phyloP scores from a whole-genome alignment of 352 stramenopile genomes.

The Globisporangium parvum region DNA sequence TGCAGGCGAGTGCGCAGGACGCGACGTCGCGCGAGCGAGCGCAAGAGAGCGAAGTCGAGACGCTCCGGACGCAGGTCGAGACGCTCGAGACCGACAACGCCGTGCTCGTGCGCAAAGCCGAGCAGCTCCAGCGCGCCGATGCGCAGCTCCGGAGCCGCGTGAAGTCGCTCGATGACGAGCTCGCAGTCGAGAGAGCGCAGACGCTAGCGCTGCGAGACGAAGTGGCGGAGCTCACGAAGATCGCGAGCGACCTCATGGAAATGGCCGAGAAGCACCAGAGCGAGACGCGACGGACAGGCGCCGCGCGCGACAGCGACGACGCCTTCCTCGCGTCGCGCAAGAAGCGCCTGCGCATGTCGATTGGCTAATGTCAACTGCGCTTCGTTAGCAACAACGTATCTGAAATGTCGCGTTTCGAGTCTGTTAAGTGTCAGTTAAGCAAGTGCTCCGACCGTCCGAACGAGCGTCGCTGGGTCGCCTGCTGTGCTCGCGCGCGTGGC shows the following conservation, averaged over 20 bases:
- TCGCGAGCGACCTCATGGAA: constrained; percentile 62
- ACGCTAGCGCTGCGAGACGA: constrained; percentile 34
- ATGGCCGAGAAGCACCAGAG: constrained; percentile 55
- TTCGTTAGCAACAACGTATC: too few relatives aligned
- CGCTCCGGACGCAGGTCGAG: constrained; percentile 26
- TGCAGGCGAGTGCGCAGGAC: constrained; percentile 24
- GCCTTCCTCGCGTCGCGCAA: constrained; percentile 13
- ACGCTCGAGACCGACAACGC: constrained; percentile 66
- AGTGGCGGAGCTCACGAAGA: constrained; percentile 49
- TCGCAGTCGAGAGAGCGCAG: constrained; percentile 25
- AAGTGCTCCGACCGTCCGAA: too few relatives aligned
- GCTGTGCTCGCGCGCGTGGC: too few relatives aligned
- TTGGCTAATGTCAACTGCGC: constrained; percentile 2
- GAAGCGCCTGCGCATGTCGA: constrained; percentile 18
- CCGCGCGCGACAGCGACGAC: constrained; percentile 5
- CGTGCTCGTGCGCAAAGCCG: constrained; percentile 47
- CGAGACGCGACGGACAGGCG: constrained; percentile 17
- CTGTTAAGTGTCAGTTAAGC: too few relatives aligned
- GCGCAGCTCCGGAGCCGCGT: constrained; percentile 45
- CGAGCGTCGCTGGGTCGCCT: too few relatives aligned
- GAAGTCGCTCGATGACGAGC: constrained; percentile 34
- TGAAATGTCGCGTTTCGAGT: too few relatives aligned
- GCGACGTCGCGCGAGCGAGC: constrained; percentile 15
- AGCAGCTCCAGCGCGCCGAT: constrained; percentile 59
- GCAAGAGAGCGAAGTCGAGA: constrained; percentile 18